These are phyloP conservation scores for Lecanicillium sp. DNA, from an alignment of 2,329 filamentous ascomycete species.

Conservation along the genomic window DNA sequence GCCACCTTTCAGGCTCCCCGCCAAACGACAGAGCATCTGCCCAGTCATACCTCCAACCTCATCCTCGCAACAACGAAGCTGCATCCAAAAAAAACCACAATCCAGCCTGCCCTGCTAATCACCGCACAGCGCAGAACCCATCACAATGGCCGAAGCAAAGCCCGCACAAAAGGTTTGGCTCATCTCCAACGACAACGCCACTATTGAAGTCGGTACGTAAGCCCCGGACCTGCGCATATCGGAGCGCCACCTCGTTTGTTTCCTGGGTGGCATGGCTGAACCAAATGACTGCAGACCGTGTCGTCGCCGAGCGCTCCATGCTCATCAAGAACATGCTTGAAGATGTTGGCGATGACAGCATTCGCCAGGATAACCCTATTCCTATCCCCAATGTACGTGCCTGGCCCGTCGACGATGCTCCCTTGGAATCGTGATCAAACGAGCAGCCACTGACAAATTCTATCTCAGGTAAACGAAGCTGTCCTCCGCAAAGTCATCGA, in stretches of 20 bases:
- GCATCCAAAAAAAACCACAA: not conserved
- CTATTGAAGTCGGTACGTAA: conserved; percentile 39
- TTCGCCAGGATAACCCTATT: conserved; percentile 56
- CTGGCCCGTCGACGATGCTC: no score
- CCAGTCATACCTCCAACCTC: conserved; percentile 1
- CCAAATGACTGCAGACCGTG: conserved; percentile 49
- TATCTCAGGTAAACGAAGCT: conserved; percentile 70
- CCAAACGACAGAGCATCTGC: not conserved
- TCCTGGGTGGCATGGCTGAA: not conserved
- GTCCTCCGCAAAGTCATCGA: conserved; percentile 95
- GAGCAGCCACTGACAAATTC: conserved; percentile 9
- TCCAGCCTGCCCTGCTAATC: not conserved
- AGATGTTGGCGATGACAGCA: conserved; percentile 64
- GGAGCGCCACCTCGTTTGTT: no score
- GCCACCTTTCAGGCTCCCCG: not conserved
- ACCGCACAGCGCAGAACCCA: conserved; percentile 2
- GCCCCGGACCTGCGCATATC: no score
- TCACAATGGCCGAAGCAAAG: conserved; percentile 27
- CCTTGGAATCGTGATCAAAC: conserved; percentile 5
- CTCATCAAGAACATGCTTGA: conserved; percentile 98
- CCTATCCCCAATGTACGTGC: conserved; percentile 74
- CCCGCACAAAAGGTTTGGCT: conserved; percentile 36
- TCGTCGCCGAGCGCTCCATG: conserved; percentile 82
- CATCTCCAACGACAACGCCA: conserved; percentile 41
- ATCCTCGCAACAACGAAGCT: not conserved